A percentile compares a stretch with the other conserved stretches of the same genome.
phyloP scores from a whole-genome alignment of 495 filamentous ascomycete species.

The Talaromyces ruber region DNA sequence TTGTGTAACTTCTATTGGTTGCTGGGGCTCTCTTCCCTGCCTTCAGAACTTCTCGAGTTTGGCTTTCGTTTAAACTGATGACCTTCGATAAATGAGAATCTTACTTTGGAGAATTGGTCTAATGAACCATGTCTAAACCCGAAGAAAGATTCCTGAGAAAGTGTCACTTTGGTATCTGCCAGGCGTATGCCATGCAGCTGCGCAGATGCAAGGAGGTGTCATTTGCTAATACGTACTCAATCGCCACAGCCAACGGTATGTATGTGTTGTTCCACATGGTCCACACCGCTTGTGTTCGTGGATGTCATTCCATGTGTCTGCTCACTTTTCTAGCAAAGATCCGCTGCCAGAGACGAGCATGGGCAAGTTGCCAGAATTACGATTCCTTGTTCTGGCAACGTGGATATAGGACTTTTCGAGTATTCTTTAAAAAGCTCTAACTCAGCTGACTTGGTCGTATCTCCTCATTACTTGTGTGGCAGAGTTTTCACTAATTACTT shows the following conservation, averaged over 20 bases:
- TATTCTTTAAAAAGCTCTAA: too few species aligned
- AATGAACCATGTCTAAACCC: too few species aligned
- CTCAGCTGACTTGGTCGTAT: too few species aligned
- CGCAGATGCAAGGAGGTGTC: background rate
- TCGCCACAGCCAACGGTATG: background rate
- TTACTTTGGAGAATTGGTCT: too few species aligned
- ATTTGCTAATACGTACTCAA: background rate
- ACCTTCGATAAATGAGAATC: background rate
- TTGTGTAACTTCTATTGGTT: background rate
- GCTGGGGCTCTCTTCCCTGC: background rate
- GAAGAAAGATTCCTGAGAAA: background rate
- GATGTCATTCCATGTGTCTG: background rate
- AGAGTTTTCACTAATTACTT: too few species aligned
- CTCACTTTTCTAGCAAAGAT: background rate
- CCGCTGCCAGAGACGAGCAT: background rate
- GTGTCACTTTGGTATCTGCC: background rate
- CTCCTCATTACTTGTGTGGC: too few species aligned
- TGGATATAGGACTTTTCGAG: too few species aligned
- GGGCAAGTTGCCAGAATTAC: too few species aligned
- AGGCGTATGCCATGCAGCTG: background rate
- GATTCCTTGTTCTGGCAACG: too few species aligned
- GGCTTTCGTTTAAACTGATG: background rate
- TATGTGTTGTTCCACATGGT: background rate
- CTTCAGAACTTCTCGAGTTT: background rate
- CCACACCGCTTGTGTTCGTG: background rate